phyloP scores from a whole-genome alignment of 2,329 filamentous ascomycete genomes.

The Tolypocladium tundrense region DNA sequence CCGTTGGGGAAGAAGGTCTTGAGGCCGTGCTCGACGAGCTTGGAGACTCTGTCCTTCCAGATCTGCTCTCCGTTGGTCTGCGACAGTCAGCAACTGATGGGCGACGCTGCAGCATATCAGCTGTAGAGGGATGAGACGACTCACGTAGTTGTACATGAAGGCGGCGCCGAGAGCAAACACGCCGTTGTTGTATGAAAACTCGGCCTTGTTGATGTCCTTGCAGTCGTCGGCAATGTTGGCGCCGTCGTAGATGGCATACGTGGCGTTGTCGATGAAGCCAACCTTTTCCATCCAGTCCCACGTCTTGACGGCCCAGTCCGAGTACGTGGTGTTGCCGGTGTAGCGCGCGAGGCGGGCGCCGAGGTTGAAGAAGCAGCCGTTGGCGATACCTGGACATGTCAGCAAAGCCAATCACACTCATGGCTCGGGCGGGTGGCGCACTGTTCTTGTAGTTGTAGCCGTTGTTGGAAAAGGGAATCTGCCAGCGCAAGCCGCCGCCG shows the following conservation, averaged over 20 bases:
- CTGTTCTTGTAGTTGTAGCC: slow-evolving; percentile 69
- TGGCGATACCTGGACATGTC: slow-evolving; percentile 23
- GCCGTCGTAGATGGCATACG: slow-evolving; percentile 53
- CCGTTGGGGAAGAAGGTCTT: slow-evolving; percentile 43
- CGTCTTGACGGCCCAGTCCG: slow-evolving; percentile 50
- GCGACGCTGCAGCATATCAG: too few species aligned
- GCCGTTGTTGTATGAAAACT: slow-evolving; percentile 53
- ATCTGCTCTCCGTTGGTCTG: slow-evolving; percentile 35
- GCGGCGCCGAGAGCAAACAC: slow-evolving; percentile 48
- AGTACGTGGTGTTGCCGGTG: slow-evolving; percentile 55
- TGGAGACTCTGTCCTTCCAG: slow-evolving; percentile 41
- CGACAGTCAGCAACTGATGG: slow-evolving; percentile 1
- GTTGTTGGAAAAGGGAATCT: slow-evolving; percentile 63
- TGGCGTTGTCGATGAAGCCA: slow-evolving; percentile 46
- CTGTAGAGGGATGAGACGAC: slow-evolving; percentile 7
- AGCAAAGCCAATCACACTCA: neutral
- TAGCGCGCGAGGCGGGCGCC: slow-evolving; percentile 63
- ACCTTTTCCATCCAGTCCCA: slow-evolving; percentile 51
- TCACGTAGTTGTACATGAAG: slow-evolving; percentile 51
- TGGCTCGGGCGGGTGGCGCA: slow-evolving; percentile 8
- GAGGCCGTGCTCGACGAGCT: slow-evolving; percentile 24
- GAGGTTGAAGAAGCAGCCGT: slow-evolving; percentile 54
- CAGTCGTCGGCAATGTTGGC: slow-evolving; percentile 42
- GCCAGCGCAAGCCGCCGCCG: slow-evolving; percentile 61
- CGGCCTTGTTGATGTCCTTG: slow-evolving; percentile 40